phyloP scores from a whole-genome alignment of 208 protist genomes.

The Acanthamoeba castellanii region DNA sequence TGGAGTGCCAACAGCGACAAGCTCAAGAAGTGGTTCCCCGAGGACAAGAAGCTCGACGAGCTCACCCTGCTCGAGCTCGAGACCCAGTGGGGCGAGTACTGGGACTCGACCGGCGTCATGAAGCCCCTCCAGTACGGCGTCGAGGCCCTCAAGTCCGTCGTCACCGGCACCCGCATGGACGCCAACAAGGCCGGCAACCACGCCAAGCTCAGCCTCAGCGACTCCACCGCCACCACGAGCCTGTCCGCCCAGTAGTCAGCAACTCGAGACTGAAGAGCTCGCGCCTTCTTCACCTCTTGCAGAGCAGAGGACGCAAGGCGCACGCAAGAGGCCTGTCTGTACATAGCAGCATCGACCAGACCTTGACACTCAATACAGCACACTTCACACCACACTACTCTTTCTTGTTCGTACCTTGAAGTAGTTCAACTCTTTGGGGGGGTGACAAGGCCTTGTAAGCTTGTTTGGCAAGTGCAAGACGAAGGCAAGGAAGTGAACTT shows the following conservation, averaged over 20 bases:
- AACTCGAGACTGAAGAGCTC: neutral
- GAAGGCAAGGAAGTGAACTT: too few species aligned
- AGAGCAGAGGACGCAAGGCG: neutral
- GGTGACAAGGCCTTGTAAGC: too few species aligned
- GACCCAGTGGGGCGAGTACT: conserved; percentile 64
- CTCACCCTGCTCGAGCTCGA: conserved; percentile 42
- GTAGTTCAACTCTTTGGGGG: too few species aligned
- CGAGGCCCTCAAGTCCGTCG: conserved; percentile 46
- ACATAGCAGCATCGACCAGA: too few species aligned
- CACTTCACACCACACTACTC: too few species aligned
- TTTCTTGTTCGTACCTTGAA: too few species aligned
- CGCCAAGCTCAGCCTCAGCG: conserved; percentile 27
- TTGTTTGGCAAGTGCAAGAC: too few species aligned
- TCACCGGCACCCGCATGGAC: conserved; percentile 38
- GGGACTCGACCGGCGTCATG: conserved; percentile 45
- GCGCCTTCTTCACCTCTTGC: neutral
- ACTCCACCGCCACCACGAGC: neutral
- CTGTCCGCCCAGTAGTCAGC: neutral
- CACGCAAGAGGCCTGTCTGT: too few species aligned
- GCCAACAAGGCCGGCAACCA: conserved; percentile 6
- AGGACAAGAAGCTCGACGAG: conserved; percentile 42
- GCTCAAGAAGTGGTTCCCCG: conserved; percentile 41
- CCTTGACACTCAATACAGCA: too few species aligned
- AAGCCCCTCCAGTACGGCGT: conserved; percentile 51
- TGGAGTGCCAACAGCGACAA: conserved; percentile 9